These are phyloP conservation scores for Lachnum nothofagi DNA, from an alignment of 2,329 filamentous ascomycete genomes.

Conservation along the genomic window DNA sequence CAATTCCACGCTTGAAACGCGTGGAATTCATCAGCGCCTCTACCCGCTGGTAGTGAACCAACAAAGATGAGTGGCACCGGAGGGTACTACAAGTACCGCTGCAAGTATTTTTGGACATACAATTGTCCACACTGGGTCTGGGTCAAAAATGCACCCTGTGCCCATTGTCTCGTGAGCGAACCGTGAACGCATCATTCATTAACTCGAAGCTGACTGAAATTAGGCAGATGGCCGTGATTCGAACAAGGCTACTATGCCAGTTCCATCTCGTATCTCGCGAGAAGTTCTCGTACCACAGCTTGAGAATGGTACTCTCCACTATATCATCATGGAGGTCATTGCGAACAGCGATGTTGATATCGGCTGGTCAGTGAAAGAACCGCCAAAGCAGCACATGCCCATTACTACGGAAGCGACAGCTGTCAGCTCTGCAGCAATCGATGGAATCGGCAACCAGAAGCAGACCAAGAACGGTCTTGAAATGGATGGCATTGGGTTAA, in stretches of 20 bases:
- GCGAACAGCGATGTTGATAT: slow-evolving; percentile 29
- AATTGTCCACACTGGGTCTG: slow-evolving; percentile 52
- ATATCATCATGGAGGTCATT: slow-evolving; percentile 44
- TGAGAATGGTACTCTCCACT: slow-evolving; percentile 43
- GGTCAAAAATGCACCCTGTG: slow-evolving; percentile 46
- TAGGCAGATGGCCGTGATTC: slow-evolving; percentile 48
- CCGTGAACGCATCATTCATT: not conserved
- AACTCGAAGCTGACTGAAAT: slow-evolving; percentile 10
- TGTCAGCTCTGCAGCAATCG: slow-evolving; percentile 16
- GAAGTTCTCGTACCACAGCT: slow-evolving; percentile 45
- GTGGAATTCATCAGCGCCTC: slow-evolving; percentile 25
- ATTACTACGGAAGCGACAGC: slow-evolving; percentile 21
- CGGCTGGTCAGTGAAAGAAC: slow-evolving; percentile 29
- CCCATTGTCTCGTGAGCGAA: slow-evolving; percentile 44
- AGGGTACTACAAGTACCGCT: slow-evolving; percentile 46
- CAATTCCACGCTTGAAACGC: slow-evolving; percentile 16
- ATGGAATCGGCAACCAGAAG: slow-evolving; percentile 17
- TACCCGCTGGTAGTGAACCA: slow-evolving; percentile 30
- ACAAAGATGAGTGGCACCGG: slow-evolving; percentile 31
- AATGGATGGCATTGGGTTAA: slow-evolving; percentile 5
- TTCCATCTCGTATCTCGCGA: slow-evolving; percentile 30
- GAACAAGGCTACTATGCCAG: slow-evolving; percentile 30
- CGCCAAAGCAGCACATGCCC: slow-evolving; percentile 17
- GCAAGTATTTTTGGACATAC: slow-evolving; percentile 50
- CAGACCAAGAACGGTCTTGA: slow-evolving; percentile 14